A percentile compares a stretch with the other conserved stretches of the same genome.
Evolutionary conservation across 202 grass and related monocot species (phyloP).

Genomic region (Carex sylvatica): DNA sequence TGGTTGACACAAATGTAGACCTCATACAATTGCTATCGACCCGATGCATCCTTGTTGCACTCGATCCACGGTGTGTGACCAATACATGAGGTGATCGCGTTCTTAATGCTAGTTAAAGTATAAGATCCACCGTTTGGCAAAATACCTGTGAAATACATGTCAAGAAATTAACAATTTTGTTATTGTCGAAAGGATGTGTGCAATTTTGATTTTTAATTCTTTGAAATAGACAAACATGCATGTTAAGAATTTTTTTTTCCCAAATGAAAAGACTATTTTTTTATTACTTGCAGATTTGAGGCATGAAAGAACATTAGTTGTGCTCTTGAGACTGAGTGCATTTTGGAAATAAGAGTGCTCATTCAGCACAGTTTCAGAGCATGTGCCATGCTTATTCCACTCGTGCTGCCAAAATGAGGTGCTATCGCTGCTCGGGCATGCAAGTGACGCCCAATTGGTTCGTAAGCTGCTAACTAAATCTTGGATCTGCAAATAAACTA

Average conservation of each 20-base stretch:
- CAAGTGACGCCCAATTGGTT: no score
- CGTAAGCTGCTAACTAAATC: no score
- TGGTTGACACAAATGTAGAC: constrained; percentile 37
- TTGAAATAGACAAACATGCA: neutral
- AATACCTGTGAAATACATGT: constrained; percentile 20
- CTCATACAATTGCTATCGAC: constrained; percentile 32
- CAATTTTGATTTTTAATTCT: neutral
- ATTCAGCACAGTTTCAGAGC: no score
- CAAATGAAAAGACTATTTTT: neutral
- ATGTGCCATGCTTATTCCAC: no score
- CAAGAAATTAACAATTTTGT: neutral
- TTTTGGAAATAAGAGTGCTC: no score
- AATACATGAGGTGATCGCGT: constrained; percentile 13
- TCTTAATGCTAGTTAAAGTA: constrained; percentile 21
- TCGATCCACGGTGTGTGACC: constrained; percentile 28
- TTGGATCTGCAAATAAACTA: no score
- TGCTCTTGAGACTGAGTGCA: constrained; percentile 3
- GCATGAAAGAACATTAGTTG: neutral
- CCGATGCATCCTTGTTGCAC: constrained; percentile 37
- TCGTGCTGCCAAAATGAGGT: no score
- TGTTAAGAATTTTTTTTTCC: neutral
- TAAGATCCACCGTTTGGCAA: constrained; percentile 24
- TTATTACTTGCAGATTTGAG: neutral
- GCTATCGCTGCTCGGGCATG: no score
- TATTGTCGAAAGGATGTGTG: neutral